These are phyloP conservation scores for Claviceps arundinis DNA, from an alignment of 2,329 filamentous ascomycete species.

Conservation along the genomic window DNA sequence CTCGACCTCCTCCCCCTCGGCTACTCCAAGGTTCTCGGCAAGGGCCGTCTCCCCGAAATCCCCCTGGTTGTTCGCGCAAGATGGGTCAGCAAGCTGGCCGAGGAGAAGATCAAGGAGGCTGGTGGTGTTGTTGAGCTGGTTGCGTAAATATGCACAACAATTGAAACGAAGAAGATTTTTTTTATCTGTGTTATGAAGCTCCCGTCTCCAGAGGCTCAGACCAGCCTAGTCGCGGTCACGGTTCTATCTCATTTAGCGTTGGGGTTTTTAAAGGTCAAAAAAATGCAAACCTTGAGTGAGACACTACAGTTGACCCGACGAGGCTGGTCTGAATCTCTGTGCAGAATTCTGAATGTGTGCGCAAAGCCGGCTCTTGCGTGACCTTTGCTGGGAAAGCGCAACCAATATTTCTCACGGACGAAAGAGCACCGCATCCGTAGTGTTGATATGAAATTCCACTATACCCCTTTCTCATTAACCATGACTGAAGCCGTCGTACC, in stretches of 20 bases:
- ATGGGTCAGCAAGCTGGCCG: constrained; percentile 90
- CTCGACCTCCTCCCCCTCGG: constrained; percentile 95
- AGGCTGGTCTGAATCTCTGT: not conserved
- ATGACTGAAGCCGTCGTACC: not conserved
- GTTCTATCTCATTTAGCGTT: too few relatives aligned
- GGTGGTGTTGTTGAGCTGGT: constrained; percentile 94
- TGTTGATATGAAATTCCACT: not conserved
- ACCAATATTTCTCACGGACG: not conserved
- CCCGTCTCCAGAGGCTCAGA: not conserved
- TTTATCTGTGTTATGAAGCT: not conserved
- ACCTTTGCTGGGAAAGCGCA: not conserved
- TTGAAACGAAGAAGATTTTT: not conserved
- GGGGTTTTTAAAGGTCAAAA: too few relatives aligned
- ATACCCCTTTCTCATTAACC: not conserved
- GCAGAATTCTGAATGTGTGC: not conserved
- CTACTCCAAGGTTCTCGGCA: constrained; percentile 97
- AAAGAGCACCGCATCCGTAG: not conserved
- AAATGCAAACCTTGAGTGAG: not conserved
- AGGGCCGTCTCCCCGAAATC: constrained; percentile 87
- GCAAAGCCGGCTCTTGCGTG: not conserved
- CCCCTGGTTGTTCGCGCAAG: constrained; percentile 89
- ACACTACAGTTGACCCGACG: not conserved
- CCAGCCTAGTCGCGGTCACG: too few relatives aligned
- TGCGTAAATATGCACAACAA: constrained; percentile 40
- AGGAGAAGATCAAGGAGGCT: constrained; percentile 98